Evolutionary conservation across 495 filamentous ascomycete species (phyloP).

Genomic region (Choiromyces venosus): DNA sequence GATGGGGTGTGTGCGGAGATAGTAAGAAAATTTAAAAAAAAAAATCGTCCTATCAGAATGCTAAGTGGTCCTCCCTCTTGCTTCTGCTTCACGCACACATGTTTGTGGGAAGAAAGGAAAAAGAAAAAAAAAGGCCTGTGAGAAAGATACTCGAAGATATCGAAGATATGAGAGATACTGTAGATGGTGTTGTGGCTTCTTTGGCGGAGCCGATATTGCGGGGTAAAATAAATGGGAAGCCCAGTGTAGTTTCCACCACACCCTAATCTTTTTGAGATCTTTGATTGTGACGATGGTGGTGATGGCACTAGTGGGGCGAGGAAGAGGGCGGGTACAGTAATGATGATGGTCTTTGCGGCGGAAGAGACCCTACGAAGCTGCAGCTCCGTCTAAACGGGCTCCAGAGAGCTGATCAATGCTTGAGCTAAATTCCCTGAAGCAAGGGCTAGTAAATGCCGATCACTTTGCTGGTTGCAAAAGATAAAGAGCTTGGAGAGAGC

Average conservation of each 20-base stretch:
- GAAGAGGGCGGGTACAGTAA: too few relatives aligned
- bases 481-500: not conserved
- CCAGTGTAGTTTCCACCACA: constrained; percentile 16
- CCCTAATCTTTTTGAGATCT: not conserved
- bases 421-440: not conserved
- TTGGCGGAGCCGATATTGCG: constrained; percentile 32
- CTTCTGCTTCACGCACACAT: not conserved
- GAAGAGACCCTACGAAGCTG: not conserved
- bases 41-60: not conserved
- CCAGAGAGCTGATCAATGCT: not conserved
- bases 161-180: not conserved
- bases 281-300: not conserved
- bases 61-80: not conserved
- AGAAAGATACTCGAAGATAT: too few relatives aligned
- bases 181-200: not conserved
- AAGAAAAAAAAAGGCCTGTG: not conserved
- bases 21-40: not conserved
- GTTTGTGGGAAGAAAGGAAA: not conserved
- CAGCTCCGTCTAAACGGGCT: not conserved
- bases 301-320: not conserved
- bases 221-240: constrained; percentile 31
- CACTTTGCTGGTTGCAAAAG: not conserved
- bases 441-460: not conserved
- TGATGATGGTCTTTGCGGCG: not conserved
- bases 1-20: not conserved